phyloP scores from a whole-genome alignment of 306 rosid species.

The Arachis stenosperma region DNA sequence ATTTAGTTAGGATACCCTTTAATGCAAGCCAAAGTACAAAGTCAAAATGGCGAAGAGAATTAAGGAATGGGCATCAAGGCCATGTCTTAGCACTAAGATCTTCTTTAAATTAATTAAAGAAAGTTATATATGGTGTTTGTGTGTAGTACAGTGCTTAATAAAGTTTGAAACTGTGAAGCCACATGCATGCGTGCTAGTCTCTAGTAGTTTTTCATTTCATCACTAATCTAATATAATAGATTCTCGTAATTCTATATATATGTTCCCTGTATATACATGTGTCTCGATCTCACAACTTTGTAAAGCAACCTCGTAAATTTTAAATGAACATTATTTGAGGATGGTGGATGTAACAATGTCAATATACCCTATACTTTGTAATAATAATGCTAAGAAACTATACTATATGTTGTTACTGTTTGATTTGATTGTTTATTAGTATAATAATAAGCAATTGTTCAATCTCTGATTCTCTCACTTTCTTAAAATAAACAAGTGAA shows the following conservation, averaged over 20 bases:
- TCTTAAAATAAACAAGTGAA: too few relatives aligned
- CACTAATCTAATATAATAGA: background rate
- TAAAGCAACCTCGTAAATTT: background rate
- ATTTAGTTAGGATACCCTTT: conserved; percentile 7
- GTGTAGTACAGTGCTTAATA: too few relatives aligned
- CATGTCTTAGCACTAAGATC: background rate
- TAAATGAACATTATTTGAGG: background rate
- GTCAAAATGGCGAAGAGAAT: background rate
- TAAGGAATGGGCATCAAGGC: background rate
- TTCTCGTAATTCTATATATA: background rate
- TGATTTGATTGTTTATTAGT: too few relatives aligned
- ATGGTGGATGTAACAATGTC: background rate
- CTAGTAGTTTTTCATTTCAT: background rate
- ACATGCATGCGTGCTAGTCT: background rate
- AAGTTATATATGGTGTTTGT: too few relatives aligned
- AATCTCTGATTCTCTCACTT: too few relatives aligned
- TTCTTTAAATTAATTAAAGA: background rate
- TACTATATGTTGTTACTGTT: too few relatives aligned
- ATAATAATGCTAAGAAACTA: too few relatives aligned
- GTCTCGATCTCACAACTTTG: background rate
- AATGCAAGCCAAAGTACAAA: conserved; percentile 24
- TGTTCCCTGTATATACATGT: background rate
- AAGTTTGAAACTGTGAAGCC: background rate
- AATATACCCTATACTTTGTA: background rate
- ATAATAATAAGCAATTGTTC: too few relatives aligned